Conservation (phyloP, 768 basidiomycete species). For the Podaxis sp. region DNA sequence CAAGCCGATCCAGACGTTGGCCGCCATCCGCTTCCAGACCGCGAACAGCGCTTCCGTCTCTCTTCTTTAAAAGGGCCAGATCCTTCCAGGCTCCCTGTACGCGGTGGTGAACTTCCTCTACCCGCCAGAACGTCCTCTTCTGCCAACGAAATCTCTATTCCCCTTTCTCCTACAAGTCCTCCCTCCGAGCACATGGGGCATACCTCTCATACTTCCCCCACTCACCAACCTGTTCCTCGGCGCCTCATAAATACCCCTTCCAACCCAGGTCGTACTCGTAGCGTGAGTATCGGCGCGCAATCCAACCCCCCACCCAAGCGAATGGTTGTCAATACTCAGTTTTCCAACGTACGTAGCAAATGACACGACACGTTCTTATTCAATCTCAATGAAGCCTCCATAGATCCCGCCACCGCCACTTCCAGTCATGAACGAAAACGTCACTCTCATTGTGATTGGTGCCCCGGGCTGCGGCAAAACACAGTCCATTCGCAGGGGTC, state of each 20-base stretch:
- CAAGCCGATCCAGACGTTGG: constrained; percentile 52
- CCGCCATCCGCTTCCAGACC: constrained; percentile 40
- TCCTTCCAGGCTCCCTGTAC: constrained; percentile 38
- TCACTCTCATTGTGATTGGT: constrained; percentile 81
- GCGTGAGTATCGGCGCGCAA: constrained; percentile 59
- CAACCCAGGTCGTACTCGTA: constrained; percentile 51
- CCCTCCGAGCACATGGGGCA: background rate
- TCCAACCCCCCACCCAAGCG: constrained; percentile 32
- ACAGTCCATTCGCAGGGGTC: constrained; percentile 73
- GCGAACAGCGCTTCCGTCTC: constrained; percentile 43
- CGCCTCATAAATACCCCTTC: constrained; percentile 14
- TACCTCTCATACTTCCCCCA: constrained; percentile 18
- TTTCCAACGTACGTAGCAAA: constrained; percentile 26
- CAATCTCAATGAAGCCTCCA: background rate
- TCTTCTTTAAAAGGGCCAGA: constrained; percentile 51
- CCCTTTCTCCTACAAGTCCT: background rate
- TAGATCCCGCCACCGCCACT: constrained; percentile 4
- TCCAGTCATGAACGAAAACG: constrained; percentile 22
- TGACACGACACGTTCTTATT: background rate
- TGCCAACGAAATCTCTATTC: background rate
- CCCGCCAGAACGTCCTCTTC: constrained; percentile 46
- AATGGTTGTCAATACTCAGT: constrained; percentile 36
- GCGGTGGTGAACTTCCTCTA: constrained; percentile 62
- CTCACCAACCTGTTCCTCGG: background rate
- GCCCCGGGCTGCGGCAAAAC: constrained; percentile 82